A percentile compares a stretch with the other conserved stretches of the same genome.
phyloP scores from a whole-genome alignment of 345 rosid genomes.

The Syzygium grande region DNA sequence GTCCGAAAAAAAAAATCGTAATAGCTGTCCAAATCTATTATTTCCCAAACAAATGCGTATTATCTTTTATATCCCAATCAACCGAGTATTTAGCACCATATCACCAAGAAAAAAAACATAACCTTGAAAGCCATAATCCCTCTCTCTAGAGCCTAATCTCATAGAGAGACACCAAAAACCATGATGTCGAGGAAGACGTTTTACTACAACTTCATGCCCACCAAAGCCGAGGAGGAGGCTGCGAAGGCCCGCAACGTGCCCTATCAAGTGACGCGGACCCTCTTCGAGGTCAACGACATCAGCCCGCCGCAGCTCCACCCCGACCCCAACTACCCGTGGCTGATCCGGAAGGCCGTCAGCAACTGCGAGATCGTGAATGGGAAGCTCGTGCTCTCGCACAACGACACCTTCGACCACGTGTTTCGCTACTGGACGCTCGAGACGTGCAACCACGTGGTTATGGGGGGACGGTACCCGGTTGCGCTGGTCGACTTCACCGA shows the following conservation, averaged over 20 bases:
- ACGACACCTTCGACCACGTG: constrained; percentile 17
- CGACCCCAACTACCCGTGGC: constrained; percentile 18
- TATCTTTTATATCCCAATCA: too few relatives aligned
- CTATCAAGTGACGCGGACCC: constrained; percentile 3
- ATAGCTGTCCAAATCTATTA: too few relatives aligned
- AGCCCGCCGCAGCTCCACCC: not conserved
- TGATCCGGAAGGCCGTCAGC: constrained; percentile 7
- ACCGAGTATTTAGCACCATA: too few relatives aligned
- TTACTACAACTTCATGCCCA: constrained; percentile 15
- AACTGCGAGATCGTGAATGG: constrained; percentile 10
- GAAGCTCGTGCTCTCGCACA: constrained; percentile 10
- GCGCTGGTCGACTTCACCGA: constrained; percentile 21
- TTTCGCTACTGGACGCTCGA: constrained; percentile 21
- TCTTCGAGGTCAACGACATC: constrained; percentile 18
- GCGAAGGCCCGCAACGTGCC: constrained; percentile 2
- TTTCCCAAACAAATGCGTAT: too few relatives aligned
- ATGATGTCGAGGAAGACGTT: constrained; percentile 15
- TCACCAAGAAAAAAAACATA: too few relatives aligned
- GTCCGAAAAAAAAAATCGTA: too few relatives aligned
- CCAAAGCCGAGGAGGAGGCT: constrained; percentile 22
- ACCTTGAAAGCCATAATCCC: too few relatives aligned
- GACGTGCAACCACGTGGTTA: constrained; percentile 4
- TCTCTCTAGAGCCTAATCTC: too few relatives aligned
- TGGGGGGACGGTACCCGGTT: constrained; percentile 11
- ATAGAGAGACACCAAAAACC: too few relatives aligned